Base-by-base conservation (phyloP, 345 rosid species). In the Pelargonium nanum region DNA sequence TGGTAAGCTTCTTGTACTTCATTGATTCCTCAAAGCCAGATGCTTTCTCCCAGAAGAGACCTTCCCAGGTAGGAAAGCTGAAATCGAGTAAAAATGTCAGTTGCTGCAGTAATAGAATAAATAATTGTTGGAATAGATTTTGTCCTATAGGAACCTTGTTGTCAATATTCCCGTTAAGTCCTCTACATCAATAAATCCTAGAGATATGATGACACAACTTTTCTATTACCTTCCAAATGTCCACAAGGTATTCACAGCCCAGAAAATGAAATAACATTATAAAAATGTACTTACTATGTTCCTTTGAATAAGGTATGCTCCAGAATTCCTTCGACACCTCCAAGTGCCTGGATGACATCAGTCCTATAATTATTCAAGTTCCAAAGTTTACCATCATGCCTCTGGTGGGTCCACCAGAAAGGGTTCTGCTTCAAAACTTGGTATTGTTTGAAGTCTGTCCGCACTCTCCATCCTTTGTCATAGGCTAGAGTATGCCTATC, bases 361-460 rank as follows among this genome's bases (percentile, higher is more conserved):
- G 97, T 90, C 26, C 97, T 78, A 72, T 94, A 94, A 67, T 94
- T 94, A 77, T 94, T 94, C 84, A 94, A 77, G 81, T 94, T 94
- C 99, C 99, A 94, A 64, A 94, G 61, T 75, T 94, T 90, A 52
- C 99, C 99, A 80, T 94, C 99, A 71, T 94, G 99, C 72, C 97
- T 86, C 77, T 94, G 99, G 73, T 94, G 97, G 0, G 99, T 94
- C 99, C 99, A 94, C 97, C 97, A 94, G 85, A 94, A 94, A 61
- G 97, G 99, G 59, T 94, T 90, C 77, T 94, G 99, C 69, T 94
- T 94, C 65, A 90, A 74, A 71, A 94, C 99, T 75, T 94, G 99
- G 73, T 94, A 94, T 65, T 90, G 99, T 82, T 94, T 94, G 67
- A 94, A 94, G 76, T 94, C 99, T 20, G 99, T 94, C 44, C 99